Evolutionary conservation across 2,329 filamentous ascomycete genomes (phyloP), one percentile per base, ranked within the genome.

Genomic region (Byssothecium circinans): DNA sequence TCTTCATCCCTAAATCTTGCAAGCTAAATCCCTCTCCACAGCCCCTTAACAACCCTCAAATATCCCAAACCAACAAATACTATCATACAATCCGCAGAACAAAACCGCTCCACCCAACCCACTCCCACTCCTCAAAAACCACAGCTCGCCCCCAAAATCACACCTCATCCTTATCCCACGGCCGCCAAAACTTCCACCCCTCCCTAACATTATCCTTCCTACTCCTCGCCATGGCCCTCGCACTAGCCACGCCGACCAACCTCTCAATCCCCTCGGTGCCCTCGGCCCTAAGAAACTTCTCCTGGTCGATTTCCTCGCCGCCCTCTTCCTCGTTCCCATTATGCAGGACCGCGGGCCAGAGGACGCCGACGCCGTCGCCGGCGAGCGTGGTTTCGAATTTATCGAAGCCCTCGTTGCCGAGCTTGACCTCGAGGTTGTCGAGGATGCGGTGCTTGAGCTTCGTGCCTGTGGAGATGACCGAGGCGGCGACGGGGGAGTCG

Each of bases 291-390:
- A 97, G 78, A 68, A 99, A 89, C 63, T 86, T 87, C 49, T 96
- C 90, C 62, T 92, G 80, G 61, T 96, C 89, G 62, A 99, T 97
- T 73, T 96, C 91, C 75, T 94, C 89, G 19, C 90, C 90, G 27
- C 89, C 89, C 54, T 89, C 83, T 61, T 89, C 86, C 30, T 87
- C 84, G n/a, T 81, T 83, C 5, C 87, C 89, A 51, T 95, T 95
- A 68, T 89, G 89, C 20, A 96, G 76, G 0, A 96, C 87, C 0
- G 94, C 94, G 1, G 94, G 94, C 84, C 89, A 96, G 4, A 99
- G 80, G 1, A 99, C 90, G 30, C 94, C 94, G 1, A 99, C 89
- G 11, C 94, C 94, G 62, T 96, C 89, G 32, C 92, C 91, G 3
- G 91, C 94, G 0, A 99, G 81, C 0, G 89, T 96, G 0, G 91